These are phyloP conservation scores for Elasticomyces elasticus DNA, from an alignment of 495 filamentous ascomycete genomes.

Conservation along the genomic window DNA sequence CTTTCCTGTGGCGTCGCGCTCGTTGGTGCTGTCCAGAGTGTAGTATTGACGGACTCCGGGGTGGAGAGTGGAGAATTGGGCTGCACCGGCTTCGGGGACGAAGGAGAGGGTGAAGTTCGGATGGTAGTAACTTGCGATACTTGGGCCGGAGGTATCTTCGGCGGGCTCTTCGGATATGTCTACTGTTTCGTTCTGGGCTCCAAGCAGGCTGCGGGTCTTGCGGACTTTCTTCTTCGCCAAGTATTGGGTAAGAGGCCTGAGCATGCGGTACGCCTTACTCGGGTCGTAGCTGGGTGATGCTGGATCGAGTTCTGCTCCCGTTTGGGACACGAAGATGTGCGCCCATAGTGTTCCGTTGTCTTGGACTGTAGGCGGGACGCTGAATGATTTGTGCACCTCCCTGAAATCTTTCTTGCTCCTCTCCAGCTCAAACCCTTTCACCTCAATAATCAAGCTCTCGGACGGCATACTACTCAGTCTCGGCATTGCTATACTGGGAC, in stretches of 20 bases:
- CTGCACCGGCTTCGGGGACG: constrained; percentile 66
- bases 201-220: constrained; percentile 83
- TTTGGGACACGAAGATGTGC: constrained; percentile 77
- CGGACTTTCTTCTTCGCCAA: constrained; percentile 79
- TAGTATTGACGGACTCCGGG: constrained; percentile 68
- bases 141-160: constrained; percentile 41
- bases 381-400: constrained; percentile 64
- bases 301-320: constrained; percentile 68
- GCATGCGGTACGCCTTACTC: constrained; percentile 67
- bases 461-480: constrained; percentile 50
- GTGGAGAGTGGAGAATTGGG: constrained; percentile 56
- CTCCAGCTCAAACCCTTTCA: constrained; percentile 71
- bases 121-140: constrained; percentile 81
- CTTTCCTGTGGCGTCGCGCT: constrained; percentile 67
- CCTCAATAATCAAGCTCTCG: constrained; percentile 56
- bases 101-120: constrained; percentile 86
- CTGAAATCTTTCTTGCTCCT: constrained; percentile 66
- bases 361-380: constrained; percentile 69
- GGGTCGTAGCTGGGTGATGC: constrained; percentile 58
- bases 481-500: constrained; percentile 58
- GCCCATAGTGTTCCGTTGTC: constrained; percentile 89
- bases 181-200: constrained; percentile 42
- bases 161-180: constrained; percentile 37
- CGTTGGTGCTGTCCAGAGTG: constrained; percentile 61
- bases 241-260: constrained; percentile 77